Evolutionary conservation across 208 protist genomes (phyloP), one percentile per base, ranked within the genome.

Genomic region (Leishmania aethiopica): DNA sequence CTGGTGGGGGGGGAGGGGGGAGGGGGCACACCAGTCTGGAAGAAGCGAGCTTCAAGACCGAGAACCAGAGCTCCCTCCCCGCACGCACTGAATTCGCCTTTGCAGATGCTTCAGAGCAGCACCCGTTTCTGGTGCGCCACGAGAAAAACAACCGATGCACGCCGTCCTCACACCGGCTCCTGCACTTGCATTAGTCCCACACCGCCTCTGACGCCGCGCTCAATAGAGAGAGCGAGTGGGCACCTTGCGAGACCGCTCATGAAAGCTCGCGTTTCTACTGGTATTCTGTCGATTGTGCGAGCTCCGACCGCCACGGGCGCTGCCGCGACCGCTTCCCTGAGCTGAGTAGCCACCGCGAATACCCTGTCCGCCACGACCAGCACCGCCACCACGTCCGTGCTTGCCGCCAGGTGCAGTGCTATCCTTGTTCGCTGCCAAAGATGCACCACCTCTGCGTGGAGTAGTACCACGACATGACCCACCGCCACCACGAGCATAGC

Each of bases 221-320:
- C 70, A 94, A 57, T 94, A 94, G 28, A 94, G 70, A 3, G 91
- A 91, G 19, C 89, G 91, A 35, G 89, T 91, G 53, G 83, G 79
- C n/a, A 91, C 86, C 69, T 89, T 92, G 35, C 77, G 73, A 35
- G 77, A 67, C 11, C 81, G 75, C 51, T 79, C 71, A 32, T 82
- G 60, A 57, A 84, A 83, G 60, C 79, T 59, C 11, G 57, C n/a
- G 6, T 45, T 45, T 67, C 49, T 66, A 17, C 37, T 37, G 22
- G 45, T 25, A 19, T 78, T 66, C 42, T 64, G 57, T 13, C 25
- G 40, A 8, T 37, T 10, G 5, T 77, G 73, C n/a, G 49, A n/a
- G 1, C 6, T 62, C 17, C 2, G 5, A 55, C 53, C 37, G 42
- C 35, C 22, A 73, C 40, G 40, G 51, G 17, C 22, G 1, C 35